Conservation (phyloP, 176 grass and related monocot genomes). For the Triticum monococcum region DNA sequence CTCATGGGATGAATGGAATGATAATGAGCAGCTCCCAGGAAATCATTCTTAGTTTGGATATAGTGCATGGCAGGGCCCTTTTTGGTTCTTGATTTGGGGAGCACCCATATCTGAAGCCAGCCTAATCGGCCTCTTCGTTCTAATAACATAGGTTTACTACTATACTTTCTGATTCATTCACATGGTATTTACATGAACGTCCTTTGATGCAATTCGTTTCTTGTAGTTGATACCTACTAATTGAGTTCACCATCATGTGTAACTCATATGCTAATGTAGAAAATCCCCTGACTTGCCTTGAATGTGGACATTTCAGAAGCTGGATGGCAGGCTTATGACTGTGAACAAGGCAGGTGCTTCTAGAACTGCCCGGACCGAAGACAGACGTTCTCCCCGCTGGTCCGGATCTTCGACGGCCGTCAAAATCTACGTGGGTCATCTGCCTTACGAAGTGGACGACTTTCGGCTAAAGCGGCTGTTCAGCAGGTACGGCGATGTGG, state of each 20-base stretch:
- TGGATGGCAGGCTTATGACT: constrained; percentile 62
- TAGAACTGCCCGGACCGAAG: constrained; percentile 57
- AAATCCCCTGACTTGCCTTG: not conserved
- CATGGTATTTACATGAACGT: not conserved
- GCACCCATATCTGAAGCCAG: not conserved
- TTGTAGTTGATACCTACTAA: not conserved
- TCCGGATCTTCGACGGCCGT: constrained; percentile 1
- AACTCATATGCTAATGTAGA: not conserved
- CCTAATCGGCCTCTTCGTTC: not conserved
- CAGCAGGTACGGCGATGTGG: not conserved
- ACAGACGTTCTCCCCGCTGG: constrained; percentile 15
- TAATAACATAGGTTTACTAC: no score
- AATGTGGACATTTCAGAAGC: constrained; percentile 42
- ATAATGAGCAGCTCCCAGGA: not conserved
- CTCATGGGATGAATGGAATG: not conserved
- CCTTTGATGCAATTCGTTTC: not conserved
- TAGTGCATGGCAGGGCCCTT: not conserved
- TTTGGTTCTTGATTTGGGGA: not conserved
- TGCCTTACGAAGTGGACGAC: not conserved
- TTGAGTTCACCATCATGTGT: not conserved
- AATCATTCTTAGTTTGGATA: not conserved
- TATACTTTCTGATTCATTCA: not conserved
- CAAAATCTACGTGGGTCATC: not conserved
- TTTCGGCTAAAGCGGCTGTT: not conserved
- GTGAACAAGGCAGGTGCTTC: constrained; percentile 77